Base-by-base conservation (phyloP, 768 basidiomycete genomes). In the Podaxis carcinomalis region DNA sequence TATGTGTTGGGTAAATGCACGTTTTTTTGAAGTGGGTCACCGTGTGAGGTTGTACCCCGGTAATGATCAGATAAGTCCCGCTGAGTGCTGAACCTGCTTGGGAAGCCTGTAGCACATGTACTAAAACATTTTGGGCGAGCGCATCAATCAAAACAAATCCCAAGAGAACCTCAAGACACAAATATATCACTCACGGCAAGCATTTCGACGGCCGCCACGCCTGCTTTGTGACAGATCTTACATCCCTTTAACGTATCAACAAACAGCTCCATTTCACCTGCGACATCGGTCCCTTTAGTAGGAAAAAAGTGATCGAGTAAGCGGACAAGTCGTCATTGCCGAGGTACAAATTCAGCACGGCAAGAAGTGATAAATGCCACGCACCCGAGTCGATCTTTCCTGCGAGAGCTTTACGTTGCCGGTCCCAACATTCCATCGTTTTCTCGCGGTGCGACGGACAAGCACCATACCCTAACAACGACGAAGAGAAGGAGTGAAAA, bases 191-290 rank as follows among this genome's bases (percentile, higher is more conserved):
- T 74, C 71, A 89, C 88, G 59, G 78, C 77, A 47, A 90, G 81
- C 89, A 90, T 90, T 39, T 83, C 82, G 6, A 86, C 77, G 21
- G 89, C 88, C 5, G 87, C 86, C 25, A 65, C 78, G 64, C 81
- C 83, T 16, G 87, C 89, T 68, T 83, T 87, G 57, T 74, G 70
- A 68, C 89, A 90, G 13, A 68, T 69, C 58, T 75, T 72, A 64
- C 89, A 90, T 23, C 69, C 70, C 19, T 72, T 67, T 21, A 87
- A 71, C n/a, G 72, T 75, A n/a, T 76, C 73, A 42, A 70, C 72
- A 19, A 87, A 72, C n/a, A 68, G 65, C 16, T 74, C 76, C 89
- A 90, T 90, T 72, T 89, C 88, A 36, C 77, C 83, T 6, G 83
- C 83, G 27, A 90, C 77, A 64, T 90, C 87, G 4, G 86, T 88